Evolutionary conservation across 768 basidiomycete genomes (phyloP).

Genomic region (Naematelia encephala): DNA sequence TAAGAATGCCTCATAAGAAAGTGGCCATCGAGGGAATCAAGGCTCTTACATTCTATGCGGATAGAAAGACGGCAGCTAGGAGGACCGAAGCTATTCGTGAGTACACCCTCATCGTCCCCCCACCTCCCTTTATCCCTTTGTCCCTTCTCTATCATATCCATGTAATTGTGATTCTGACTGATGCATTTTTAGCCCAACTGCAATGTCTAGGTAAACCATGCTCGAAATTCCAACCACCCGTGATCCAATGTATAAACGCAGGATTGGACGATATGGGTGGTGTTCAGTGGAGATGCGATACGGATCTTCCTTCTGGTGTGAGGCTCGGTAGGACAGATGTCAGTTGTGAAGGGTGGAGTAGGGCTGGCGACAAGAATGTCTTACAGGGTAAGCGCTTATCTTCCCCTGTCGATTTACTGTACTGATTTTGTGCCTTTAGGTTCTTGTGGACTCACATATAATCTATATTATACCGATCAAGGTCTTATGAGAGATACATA

Average conservation of each 20-base stretch:
- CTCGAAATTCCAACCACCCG: conserved; percentile 71
- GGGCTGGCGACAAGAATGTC: conserved; percentile 76
- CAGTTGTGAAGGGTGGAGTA: conserved; percentile 85
- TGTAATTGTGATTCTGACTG: not conserved
- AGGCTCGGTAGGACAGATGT: conserved; percentile 82
- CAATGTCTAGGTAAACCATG: conserved; percentile 77
- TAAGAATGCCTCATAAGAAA: conserved; percentile 55
- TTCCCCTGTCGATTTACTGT: not conserved
- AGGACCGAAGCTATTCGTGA: conserved; percentile 63
- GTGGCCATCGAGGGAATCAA: conserved; percentile 69
- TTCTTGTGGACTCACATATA: conserved; percentile 82
- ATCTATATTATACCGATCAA: conserved; percentile 61
- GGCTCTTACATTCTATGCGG: conserved; percentile 74
- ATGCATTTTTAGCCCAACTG: conserved; percentile 58
- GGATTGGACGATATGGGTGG: conserved; percentile 69
- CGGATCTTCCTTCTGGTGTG: conserved; percentile 76
- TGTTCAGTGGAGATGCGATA: conserved; percentile 94
- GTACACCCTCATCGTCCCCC: conserved; percentile 11
- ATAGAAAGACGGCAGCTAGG: conserved; percentile 62
- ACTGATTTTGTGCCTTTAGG: conserved; percentile 54
- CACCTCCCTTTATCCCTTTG: not conserved
- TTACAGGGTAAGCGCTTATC: conserved; percentile 63
- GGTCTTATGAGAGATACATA: conserved; percentile 30
- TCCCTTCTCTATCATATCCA: not conserved
- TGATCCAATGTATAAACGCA: conserved; percentile 75